Base-by-base conservation (phyloP, 139 green algal species). In the Picochlorum sp. region DNA sequence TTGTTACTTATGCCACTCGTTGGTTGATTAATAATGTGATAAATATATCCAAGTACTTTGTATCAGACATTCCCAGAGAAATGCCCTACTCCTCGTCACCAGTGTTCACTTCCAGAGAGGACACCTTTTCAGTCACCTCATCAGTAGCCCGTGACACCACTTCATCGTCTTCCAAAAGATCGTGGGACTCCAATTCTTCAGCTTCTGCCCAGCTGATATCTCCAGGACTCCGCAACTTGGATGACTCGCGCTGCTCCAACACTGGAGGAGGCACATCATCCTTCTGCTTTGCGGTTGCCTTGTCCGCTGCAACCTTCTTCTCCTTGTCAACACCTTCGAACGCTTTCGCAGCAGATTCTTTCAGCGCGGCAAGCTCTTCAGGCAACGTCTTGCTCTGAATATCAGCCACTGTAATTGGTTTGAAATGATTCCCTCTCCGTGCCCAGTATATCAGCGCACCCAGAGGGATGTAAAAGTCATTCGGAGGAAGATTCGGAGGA, bases 401-500 rank as follows among this genome's bases (percentile, higher is more conserved):
- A 57, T 77, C 63, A 4, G 64, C 64, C 34, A 59, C 58, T 20
- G 28, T 21, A 0, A 77, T 34, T 6, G 70, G 45, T 38, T 16
- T 58, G 41, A 77, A 77, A 26, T 62, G 54, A 45, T 72, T 47
- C 20, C 70, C 64, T 6, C 21, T 9, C 3, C 57, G 38, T 21
- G 68, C 45, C 9, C 52, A 72, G 1, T 30, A 61, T n/a, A 77
- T 34, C 15, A 77, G 60, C 3, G 18, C 18, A 11, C 70, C 70
- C 37, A 77, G 64, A 10, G 64, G 70, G n/a, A 72, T 56, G 20
- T 73, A 77, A 34, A 49, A 77, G 9, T 69, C 64, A 11, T 63
- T 54, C 14, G 70, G 59, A 34, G 72, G 72, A 34, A 78, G 60
- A 65, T 78, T 77, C 14, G 72, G 72, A 10, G 72, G 72, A 21